Conservation (phyloP, 1,284 basidiomycete genomes). For the Cystobasidium sp. region DNA sequence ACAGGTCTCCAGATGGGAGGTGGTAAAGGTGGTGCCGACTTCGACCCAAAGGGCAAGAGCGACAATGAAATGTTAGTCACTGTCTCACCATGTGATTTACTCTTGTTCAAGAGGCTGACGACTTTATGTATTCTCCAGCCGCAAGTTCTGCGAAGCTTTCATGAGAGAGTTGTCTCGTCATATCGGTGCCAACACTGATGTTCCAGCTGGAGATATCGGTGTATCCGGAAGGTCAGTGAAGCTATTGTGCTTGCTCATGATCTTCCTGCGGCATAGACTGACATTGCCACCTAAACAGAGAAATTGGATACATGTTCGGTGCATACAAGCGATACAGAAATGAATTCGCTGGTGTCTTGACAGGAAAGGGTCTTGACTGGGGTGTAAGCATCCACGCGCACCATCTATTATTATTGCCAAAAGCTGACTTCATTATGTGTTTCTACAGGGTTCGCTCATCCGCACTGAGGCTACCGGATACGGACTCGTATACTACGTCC, state of each 20-base stretch:
- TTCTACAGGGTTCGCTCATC: constrained; percentile 65
- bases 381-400: constrained; percentile 56
- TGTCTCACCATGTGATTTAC: constrained; percentile 56
- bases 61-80: constrained; percentile 76
- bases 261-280: neutral
- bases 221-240: constrained; percentile 26
- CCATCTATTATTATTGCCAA: constrained; percentile 37
- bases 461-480: constrained; percentile 69
- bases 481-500: constrained; percentile 78
- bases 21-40: constrained; percentile 63
- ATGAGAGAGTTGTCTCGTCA: constrained; percentile 74
- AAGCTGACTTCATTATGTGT: constrained; percentile 44
- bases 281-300: neutral
- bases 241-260: neutral
- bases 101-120: neutral
- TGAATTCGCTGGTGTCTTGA: constrained; percentile 77
- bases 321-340: constrained; percentile 76
- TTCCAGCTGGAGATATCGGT: constrained; percentile 54
- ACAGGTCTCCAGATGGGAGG: constrained; percentile 79
- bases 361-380: constrained; percentile 76
- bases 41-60: constrained; percentile 80
- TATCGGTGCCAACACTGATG: constrained; percentile 68
- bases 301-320: constrained; percentile 57
- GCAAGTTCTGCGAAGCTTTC: constrained; percentile 63
- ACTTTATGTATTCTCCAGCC: neutral